These are phyloP conservation scores for Vitellaria paradoxa DNA, from an alignment of 179 eudicot species.

Conservation along the genomic window DNA sequence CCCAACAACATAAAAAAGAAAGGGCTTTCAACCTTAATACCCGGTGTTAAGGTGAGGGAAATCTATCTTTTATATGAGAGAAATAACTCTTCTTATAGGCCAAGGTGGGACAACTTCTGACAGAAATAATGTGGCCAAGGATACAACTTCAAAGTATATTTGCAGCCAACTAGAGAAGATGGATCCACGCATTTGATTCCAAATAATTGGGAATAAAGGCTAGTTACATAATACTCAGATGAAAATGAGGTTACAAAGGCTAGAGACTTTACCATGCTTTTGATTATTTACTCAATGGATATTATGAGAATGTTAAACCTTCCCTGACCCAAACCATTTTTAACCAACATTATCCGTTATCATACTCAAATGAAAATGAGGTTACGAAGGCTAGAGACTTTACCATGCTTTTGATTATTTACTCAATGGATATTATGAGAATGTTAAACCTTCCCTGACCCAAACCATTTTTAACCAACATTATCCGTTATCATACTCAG, in stretches of 20 bases:
- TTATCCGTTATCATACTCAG: background rate
- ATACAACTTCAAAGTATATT: background rate
- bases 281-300: background rate
- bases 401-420: background rate
- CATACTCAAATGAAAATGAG: background rate
- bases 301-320: background rate
- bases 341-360: background rate
- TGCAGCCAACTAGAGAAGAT: slow-evolving; percentile 7
- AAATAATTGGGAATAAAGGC: background rate
- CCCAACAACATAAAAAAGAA: no score
- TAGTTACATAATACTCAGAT: background rate
- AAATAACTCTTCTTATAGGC: no score
- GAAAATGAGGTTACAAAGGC: slow-evolving; percentile 1
- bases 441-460: background rate
- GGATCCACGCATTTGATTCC: background rate
- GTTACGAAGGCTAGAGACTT: background rate
- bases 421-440: background rate
- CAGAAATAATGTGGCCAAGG: background rate
- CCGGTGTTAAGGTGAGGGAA: no score
- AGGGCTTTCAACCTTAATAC: no score
- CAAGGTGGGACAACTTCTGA: no score
- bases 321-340: background rate
- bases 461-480: background rate
- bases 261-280: background rate
- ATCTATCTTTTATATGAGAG: no score